Conservation (phyloP, 352 stramenopile species). For the Phytopythium mirpurense region DNA sequence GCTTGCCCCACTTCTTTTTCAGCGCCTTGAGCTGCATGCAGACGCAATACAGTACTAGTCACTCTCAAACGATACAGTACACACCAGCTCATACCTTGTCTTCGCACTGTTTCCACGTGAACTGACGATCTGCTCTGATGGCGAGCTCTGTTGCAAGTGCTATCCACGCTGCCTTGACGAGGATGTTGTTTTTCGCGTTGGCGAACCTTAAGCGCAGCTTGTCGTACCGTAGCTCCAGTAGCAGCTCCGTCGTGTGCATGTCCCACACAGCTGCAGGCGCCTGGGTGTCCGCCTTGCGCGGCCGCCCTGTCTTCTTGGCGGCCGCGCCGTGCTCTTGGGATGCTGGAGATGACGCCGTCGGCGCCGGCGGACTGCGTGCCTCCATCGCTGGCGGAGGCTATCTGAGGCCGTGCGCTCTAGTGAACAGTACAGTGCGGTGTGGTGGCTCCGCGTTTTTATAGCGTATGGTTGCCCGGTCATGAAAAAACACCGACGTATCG, state of each 20-base stretch:
- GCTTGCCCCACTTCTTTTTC: slow-evolving; percentile 1
- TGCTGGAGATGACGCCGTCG: not conserved
- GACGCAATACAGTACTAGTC: not conserved
- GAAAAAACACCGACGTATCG: not conserved
- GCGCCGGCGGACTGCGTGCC: not conserved
- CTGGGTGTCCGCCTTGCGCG: not conserved
- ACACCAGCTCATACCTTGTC: not conserved
- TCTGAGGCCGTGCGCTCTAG: not conserved
- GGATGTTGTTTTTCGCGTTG: not conserved
- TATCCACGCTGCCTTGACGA: not conserved
- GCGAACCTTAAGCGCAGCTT: not conserved
- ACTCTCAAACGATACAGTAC: not conserved
- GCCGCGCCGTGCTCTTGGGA: not conserved
- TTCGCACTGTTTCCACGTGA: not conserved
- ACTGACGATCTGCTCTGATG: not conserved
- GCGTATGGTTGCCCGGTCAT: not conserved
- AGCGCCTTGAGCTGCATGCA: not conserved
- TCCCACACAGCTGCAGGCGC: not conserved
- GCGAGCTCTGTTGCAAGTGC: not conserved
- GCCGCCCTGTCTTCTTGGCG: not conserved
- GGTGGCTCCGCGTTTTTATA: not conserved
- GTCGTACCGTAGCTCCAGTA: not conserved
- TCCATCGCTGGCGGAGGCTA: not conserved
- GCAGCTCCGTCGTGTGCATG: not conserved
- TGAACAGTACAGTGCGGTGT: not conserved